Base-by-base conservation (phyloP, 176 grass and related monocot genomes). In the Oropetium thomaeum region DNA sequence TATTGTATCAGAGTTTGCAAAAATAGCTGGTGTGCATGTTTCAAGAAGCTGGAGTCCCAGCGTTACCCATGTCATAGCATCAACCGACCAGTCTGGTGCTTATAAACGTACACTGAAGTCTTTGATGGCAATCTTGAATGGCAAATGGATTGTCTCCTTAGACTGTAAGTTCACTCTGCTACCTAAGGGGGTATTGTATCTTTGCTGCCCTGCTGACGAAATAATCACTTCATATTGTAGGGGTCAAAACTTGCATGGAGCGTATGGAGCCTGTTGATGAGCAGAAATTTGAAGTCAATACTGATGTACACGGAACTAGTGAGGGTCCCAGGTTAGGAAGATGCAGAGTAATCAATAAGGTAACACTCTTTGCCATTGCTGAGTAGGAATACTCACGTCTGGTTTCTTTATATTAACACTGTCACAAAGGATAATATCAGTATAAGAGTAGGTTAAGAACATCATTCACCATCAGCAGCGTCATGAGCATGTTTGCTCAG, bases 31-130 rank as follows among this genome's bases (percentile, higher is more conserved):
- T 53, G 79, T 87, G 30, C 65, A 65, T 71, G 81, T 93, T 48
- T 85, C 83, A 51, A 75, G 76, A 77, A 63, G 54, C 85, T 97
- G 95, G 95, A 92, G 52, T 55, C 84, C 88, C 35, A 89, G 33
- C 75, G 81, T 93, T 45, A 93, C 88, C 41, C 90, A 97, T 91
- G 81, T 93, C 73, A 92, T 97, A 73, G 81, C 95, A 72, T 92
- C 90, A 65, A 93, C 86, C 25, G 70, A 93, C 68, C 43, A 48
- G 19, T 86, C 64, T 66, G 95, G 90, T 81, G 88, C 95, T 64
- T 92, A 86, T 80, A 97, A 87, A 68, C 90, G 90, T 71, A 97
- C 95, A 28, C 67, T 97, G 8, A 97, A 97, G 78, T 89, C 87
- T 80, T 82, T 97, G 74, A 97, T 93, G 90, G 90, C 86, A 68